Base-by-base conservation (phyloP, 768 basidiomycete species). In the Trametes gibbosa region DNA sequence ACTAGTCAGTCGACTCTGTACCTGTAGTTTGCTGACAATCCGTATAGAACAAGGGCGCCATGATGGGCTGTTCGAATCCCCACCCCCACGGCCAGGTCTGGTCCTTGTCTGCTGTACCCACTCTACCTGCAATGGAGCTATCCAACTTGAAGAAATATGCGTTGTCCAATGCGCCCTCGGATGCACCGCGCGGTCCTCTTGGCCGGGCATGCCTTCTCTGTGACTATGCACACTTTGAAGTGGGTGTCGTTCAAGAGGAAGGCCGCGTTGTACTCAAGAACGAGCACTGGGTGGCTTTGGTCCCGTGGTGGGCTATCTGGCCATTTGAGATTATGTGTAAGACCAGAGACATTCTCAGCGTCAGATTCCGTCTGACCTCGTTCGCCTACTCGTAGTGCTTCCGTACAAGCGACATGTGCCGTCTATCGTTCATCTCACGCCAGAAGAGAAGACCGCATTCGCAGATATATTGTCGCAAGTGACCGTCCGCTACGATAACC, bases 241-340 rank as follows among this genome's bases (percentile, higher is more conserved):
- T 83, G 8, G 69, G 68, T 23, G 66, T 77, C 16, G 59, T 69
- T 6, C 72, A 67, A n/a, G 69, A 74, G 24, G 72, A 78, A 54
- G 81, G 83, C 14, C 84, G 94, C 12, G 74, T 93, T 40, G 86
- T 95, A 2, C 69, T 86, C 34, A 75, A 79, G 69, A 90, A 91
- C 66, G 81, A 84, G 17, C 81, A 89, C 66, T 97, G 92, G 83
- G 78, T 90, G 2, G 92, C 87, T 0, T 68, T 96, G 1, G 93
- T 95, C 3, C 95, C 95, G 2, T 96, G 92, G 87, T 97, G 95
- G 95, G 95, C 94, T 6, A 83, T 84, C 32, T 97, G 94, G 95
- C 95, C 95, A 0, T 97, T 86, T 68, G 95, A 97, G 71, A 78
- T 87, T 17, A 74, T 95, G 65, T 69, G 90, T 89, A 65, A 66